phyloP scores from a whole-genome alignment of 257 asterid genomes.

The Penstemon barbatus region DNA sequence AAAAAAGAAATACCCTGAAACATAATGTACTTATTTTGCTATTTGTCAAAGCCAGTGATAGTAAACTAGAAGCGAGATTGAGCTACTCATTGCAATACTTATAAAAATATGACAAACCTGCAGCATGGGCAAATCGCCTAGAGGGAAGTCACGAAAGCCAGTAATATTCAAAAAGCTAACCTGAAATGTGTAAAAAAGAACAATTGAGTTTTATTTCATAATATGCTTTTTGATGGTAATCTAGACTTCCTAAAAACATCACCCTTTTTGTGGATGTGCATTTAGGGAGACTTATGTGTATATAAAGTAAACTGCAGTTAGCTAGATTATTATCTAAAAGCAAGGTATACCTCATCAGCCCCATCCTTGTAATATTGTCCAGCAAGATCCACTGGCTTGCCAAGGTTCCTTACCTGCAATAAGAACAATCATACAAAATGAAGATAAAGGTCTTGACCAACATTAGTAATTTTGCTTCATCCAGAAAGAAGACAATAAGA shows the following conservation, averaged over 20 bases:
- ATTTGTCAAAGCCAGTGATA: constrained; percentile 14
- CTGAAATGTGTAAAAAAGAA: constrained; percentile 42
- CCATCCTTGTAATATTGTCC: constrained; percentile 88
- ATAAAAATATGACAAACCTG: constrained; percentile 54
- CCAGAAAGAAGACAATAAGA: constrained; percentile 10
- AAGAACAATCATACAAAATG: constrained; percentile 20
- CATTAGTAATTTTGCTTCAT: constrained; percentile 21
- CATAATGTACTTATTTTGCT: constrained; percentile 1
- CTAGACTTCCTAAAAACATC: background rate
- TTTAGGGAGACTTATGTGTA: background rate
- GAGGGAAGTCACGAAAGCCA: constrained; percentile 96
- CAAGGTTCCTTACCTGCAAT: constrained; percentile 92
- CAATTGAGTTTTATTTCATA: background rate
- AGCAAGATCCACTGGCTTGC: constrained; percentile 97
- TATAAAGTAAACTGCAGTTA: constrained; percentile 19
- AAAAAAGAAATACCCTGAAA: constrained; percentile 5
- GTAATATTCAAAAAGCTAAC: constrained; percentile 92
- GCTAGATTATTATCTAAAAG: constrained; percentile 3
- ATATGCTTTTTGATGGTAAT: background rate
- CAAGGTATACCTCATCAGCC: constrained; percentile 85
- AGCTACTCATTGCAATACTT: background rate
- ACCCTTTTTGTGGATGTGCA: background rate
- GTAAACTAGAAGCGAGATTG: constrained; percentile 5
- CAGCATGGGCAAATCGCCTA: constrained; percentile 93
- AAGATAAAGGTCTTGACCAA: constrained; percentile 11